Base-by-base conservation (phyloP, 2,329 filamentous ascomycete species). In the Botrytis porri region DNA sequence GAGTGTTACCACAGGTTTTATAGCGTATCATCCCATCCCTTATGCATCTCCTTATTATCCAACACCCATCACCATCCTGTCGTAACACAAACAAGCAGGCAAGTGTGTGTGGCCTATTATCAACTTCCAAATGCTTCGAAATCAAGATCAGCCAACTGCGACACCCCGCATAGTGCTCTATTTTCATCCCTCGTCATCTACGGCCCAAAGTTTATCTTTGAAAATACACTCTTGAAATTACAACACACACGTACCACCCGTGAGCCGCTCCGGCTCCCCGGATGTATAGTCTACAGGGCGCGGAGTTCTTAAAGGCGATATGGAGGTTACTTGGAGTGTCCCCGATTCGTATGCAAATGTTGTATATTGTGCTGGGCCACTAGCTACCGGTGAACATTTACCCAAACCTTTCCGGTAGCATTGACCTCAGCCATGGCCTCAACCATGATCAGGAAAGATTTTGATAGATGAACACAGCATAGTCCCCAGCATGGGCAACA, bases 401-500 rank as follows among this genome's bases (percentile, higher is more conserved):
- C 9, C 18, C 64, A 29, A 63, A 35, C 35, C 4, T 57, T 41
- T 37, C 16, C 32, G 35, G 35, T 62, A 41, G 37, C 35, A 39
- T 57, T 37, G n/a, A 57, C 37, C 35, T 37, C 48, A 57, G 32
- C 45, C 48, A 25, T 43, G 48, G 41, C 48, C 37, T 69, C 12
- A 57, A 57, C 32, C 65, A 25, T 57, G 48, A 69, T 51, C 37
- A 57, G 7, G 18, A 51, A 59, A 57, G 37, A 25, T 22, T 43
- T 57, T 57, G 65, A 69, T 57, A 59, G 48, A 57, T 57, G 65
- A 43, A 57, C 65, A 69, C 65, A 43, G 48, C 65, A 67, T 67
- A 14, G 7, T 54, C 9, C n/a, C 35, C 54, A 67, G 65, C 48
- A 57, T 25, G 54, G 25, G n/a, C 25, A 54, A 37, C 25, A 66